Evolutionary conservation across 1,284 basidiomycete genomes (phyloP), one percentile per base, ranked within the genome.

Genomic region (Lentinula novae-zelandiae): DNA sequence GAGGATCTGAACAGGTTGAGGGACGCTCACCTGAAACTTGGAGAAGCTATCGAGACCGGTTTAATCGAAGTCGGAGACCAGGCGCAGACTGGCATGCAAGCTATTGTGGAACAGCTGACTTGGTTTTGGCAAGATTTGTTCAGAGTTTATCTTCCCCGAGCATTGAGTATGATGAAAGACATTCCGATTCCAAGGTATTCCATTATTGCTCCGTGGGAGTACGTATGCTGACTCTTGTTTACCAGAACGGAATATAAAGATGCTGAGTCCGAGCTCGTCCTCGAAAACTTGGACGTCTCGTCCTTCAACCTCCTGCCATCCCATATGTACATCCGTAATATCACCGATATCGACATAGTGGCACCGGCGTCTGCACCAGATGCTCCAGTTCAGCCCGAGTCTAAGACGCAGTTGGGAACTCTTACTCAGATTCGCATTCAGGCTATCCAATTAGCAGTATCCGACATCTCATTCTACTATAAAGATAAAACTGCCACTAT

Each of bases 61-160:
- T 67, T 82, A 15, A 64, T 78, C 6, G 74, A 76, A 22, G 72
- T 74, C 0, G 72, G 76, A 0, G 64, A 61, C 0, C 62, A 74
- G 60, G 74, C 72, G 1, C 64, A 73, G 62, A 75, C 72, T 0
- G 79, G 80, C 12, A 58, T 85, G 52, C 78, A 85, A 65, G 75
- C 78, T 9, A 76, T 79, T 2, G 68, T 84, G 65, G 84, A 86
- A 53, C 78, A 84, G 51, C 79, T 80, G 3, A 80, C 83, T 0
- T 89, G 87, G 87, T 81, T 90, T 72, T 89, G 85, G 85, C 81
- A 86, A 69, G 88, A 90, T 58, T 57, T 88, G 5, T 84, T 88
- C 76, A 84, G 82, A 62, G 84, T 87, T 4, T 87, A 88, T 60
- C 65, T 84, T 0, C 87, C 86, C 5, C 78, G 78, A 9, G 31